Percentiles rank a stretch among this genome's conserved stretches.
phyloP scores from a whole-genome alignment of 1,139 yeast genomes.

The Yamadazyma epiphylla region DNA sequence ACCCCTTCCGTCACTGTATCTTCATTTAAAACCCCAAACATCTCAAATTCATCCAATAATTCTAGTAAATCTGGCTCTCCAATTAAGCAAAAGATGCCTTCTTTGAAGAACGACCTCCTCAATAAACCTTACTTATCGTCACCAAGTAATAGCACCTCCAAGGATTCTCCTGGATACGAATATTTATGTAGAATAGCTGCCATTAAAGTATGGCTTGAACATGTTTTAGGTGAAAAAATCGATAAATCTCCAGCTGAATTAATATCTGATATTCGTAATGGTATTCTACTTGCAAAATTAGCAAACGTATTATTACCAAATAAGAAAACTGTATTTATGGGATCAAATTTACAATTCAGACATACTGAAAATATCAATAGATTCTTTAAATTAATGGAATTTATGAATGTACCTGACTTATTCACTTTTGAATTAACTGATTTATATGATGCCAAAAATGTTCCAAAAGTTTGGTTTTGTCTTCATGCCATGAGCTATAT shows the following conservation, averaged over 20 bases:
- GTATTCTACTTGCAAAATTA: slow-evolving; percentile 79
- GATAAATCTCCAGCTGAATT: slow-evolving; percentile 51
- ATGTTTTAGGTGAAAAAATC: slow-evolving; percentile 46
- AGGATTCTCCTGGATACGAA: slow-evolving; percentile 54
- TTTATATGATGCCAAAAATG: slow-evolving; percentile 84
- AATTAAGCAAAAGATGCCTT: slow-evolving; percentile 14
- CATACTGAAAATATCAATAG: slow-evolving; percentile 92
- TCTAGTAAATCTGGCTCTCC: slow-evolving; percentile 22
- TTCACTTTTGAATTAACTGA: slow-evolving; percentile 91
- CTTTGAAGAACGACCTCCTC: slow-evolving; percentile 9
- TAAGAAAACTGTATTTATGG: slow-evolving; percentile 41
- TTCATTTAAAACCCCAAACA: slow-evolving; percentile 35
- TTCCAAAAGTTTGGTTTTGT: slow-evolving; percentile 93
- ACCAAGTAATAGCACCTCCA: slow-evolving; percentile 26
- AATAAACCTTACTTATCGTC: slow-evolving; percentile 21
- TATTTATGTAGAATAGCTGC: slow-evolving; percentile 87
- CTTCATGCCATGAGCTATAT: slow-evolving; percentile 83
- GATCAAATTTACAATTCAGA: slow-evolving; percentile 66
- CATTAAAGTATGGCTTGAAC: slow-evolving; percentile 56
- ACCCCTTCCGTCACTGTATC: slow-evolving; percentile 46
- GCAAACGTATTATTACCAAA: slow-evolving; percentile 71
- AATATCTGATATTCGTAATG: slow-evolving; percentile 64
- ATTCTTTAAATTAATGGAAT: slow-evolving; percentile 70
- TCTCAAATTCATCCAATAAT: slow-evolving; percentile 16
- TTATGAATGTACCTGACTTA: slow-evolving; percentile 75